Evolutionary conservation across 1,284 basidiomycete species (phyloP).

Genomic region (Golubevia sp.): DNA sequence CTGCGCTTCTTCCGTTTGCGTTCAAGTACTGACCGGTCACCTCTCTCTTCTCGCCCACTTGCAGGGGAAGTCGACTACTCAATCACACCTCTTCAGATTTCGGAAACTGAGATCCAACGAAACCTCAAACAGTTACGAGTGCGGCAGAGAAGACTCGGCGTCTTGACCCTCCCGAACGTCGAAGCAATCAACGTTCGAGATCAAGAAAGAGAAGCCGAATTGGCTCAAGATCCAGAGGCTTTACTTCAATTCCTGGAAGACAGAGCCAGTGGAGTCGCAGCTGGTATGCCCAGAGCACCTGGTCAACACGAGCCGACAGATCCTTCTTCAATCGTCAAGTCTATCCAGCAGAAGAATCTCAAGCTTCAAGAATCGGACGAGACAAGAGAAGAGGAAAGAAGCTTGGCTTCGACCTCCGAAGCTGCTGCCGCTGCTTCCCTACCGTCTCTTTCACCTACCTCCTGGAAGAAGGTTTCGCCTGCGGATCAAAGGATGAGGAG

Average conservation of each 20-base stretch:
- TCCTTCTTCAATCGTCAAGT: not conserved
- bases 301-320: not conserved
- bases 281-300: conserved; percentile 13
- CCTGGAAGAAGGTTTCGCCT: not conserved
- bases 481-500: conserved; percentile 15
- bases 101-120: conserved; percentile 16
- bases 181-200: conserved; percentile 49
- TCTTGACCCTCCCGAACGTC: conserved; percentile 49
- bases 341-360: conserved; percentile 1
- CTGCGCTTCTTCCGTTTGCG: not conserved
- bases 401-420: conserved; percentile 3
- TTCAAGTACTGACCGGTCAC: not conserved
- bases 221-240: conserved; percentile 34
- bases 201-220: conserved; percentile 19
- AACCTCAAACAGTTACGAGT: conserved; percentile 31
- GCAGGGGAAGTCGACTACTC: conserved; percentile 46
- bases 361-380: not conserved
- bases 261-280: conserved; percentile 28
- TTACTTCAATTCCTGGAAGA: conserved; percentile 42
- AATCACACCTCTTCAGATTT: conserved; percentile 36
- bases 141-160: conserved; percentile 22
- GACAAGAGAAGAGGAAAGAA: not conserved
- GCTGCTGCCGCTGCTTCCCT: too few relatives aligned
- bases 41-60: not conserved
- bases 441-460: not conserved